Conservation (phyloP, 1,284 basidiomycete species). For the Pseudozyma pruni region DNA sequence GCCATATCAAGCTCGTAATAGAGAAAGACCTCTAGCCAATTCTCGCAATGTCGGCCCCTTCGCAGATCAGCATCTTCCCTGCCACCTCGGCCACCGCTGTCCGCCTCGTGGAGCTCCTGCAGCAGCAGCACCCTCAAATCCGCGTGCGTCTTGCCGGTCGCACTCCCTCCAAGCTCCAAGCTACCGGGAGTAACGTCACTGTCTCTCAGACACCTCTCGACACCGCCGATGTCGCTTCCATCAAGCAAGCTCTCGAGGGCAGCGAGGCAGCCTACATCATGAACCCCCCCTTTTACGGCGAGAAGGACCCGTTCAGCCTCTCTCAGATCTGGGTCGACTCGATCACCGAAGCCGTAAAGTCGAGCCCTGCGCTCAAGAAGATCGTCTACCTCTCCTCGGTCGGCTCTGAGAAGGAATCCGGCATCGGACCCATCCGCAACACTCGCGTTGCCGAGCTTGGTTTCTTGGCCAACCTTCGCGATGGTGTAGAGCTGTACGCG, state of each 20-base stretch:
- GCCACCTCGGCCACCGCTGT: conserved; percentile 19
- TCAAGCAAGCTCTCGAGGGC: conserved; percentile 22
- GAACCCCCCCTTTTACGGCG: conserved; percentile 18
- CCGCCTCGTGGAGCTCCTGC: conserved; percentile 13
- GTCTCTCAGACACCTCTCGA: conserved; percentile 16
- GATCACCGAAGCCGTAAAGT: conserved; percentile 21
- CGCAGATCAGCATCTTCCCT: conserved; percentile 36
- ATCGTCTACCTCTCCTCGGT: conserved; percentile 33
- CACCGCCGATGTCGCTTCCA: conserved; percentile 6
- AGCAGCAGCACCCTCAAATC: conserved; percentile 20
- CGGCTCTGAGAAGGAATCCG: conserved; percentile 13
- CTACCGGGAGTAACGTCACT: conserved; percentile 6
- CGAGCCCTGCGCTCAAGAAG: conserved; percentile 12
- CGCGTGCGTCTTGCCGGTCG: conserved; percentile 21
- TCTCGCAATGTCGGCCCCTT: conserved; percentile 14
- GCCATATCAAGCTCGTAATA: not conserved
- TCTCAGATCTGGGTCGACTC: conserved; percentile 10
- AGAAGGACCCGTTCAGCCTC: conserved; percentile 5
- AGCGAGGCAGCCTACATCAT: conserved; percentile 36
- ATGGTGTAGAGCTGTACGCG: conserved; percentile 14
- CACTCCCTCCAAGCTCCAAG: conserved; percentile 16
- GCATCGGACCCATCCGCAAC: conserved; percentile 20
- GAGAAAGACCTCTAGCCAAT: not conserved
- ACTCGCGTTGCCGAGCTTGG: conserved; percentile 13
- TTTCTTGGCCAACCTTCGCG: conserved; percentile 11